Conservation (phyloP, 257 asterid genomes). For the Solanum lycopersicoides region DNA sequence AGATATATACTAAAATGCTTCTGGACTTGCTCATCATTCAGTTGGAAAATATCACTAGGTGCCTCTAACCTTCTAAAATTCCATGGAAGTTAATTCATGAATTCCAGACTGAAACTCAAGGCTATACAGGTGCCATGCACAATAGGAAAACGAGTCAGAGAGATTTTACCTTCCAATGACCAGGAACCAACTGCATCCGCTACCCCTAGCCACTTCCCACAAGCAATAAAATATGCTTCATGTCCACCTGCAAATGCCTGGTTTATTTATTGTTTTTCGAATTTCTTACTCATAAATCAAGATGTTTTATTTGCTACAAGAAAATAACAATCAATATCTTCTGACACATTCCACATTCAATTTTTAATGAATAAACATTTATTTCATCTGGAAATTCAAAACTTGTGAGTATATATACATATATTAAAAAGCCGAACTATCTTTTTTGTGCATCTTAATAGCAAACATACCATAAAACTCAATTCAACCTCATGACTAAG, state of each 20-base stretch:
- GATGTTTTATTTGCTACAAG: background rate
- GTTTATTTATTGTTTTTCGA: conserved; percentile 42
- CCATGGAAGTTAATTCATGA: background rate
- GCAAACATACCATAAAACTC: background rate
- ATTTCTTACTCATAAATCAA: conserved; percentile 34
- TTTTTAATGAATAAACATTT: background rate
- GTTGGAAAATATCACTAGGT: background rate
- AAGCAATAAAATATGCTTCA: conserved; percentile 73
- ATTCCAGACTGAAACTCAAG: background rate
- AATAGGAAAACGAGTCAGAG: background rate
- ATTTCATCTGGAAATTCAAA: background rate
- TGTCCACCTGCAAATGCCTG: conserved; percentile 98
- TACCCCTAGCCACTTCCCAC: conserved; percentile 72
- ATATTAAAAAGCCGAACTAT: background rate
- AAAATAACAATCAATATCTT: conserved; percentile 4
- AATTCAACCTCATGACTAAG: background rate
- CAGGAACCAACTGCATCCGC: conserved; percentile 88
- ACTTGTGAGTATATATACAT: background rate
- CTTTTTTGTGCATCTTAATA: background rate
- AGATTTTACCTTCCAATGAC: conserved; percentile 61
- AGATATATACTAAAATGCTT: background rate
- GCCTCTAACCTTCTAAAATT: background rate
- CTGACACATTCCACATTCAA: background rate
- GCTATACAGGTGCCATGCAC: background rate
- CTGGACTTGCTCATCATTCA: background rate